Conservation (phyloP, 225 moss, liverwort and hornwort species). For the Anthoceros angustus region DNA sequence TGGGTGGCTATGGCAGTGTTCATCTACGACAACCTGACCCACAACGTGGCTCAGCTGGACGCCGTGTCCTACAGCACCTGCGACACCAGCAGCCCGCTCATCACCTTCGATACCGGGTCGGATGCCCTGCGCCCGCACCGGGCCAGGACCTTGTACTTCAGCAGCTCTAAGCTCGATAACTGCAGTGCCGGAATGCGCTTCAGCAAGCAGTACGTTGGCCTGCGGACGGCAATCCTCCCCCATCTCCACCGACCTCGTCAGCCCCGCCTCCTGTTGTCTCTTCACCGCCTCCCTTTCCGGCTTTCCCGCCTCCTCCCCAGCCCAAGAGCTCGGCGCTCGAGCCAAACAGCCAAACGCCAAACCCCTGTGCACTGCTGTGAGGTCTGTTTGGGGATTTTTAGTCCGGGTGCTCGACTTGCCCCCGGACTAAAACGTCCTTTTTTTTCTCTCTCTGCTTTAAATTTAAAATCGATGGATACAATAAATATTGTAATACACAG, state of each 20-base stretch:
- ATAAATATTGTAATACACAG: too few relatives aligned
- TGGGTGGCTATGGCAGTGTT: neutral
- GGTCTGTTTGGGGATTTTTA: too few relatives aligned
- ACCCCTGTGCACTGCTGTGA: too few relatives aligned
- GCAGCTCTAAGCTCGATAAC: neutral
- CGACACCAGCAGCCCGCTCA: neutral
- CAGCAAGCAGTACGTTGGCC: neutral
- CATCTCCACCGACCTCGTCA: neutral
- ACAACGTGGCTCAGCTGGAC: neutral
- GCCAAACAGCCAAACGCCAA: too few relatives aligned
- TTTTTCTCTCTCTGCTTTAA: too few relatives aligned
- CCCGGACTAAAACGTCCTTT: too few relatives aligned
- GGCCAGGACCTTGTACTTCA: neutral
- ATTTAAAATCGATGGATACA: too few relatives aligned
- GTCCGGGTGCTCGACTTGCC: too few relatives aligned
- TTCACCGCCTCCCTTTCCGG: too few relatives aligned
- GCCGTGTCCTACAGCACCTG: neutral
- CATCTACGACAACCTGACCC: neutral
- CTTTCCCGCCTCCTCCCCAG: too few relatives aligned
- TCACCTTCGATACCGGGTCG: neutral
- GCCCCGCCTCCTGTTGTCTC: neutral
- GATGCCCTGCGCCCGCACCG: neutral
- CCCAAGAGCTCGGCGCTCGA: too few relatives aligned
- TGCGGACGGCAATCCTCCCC: neutral
- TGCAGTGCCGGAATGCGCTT: neutral